Conservation (phyloP, 805 yeast species). For the Candida cerambycidarum region DNA sequence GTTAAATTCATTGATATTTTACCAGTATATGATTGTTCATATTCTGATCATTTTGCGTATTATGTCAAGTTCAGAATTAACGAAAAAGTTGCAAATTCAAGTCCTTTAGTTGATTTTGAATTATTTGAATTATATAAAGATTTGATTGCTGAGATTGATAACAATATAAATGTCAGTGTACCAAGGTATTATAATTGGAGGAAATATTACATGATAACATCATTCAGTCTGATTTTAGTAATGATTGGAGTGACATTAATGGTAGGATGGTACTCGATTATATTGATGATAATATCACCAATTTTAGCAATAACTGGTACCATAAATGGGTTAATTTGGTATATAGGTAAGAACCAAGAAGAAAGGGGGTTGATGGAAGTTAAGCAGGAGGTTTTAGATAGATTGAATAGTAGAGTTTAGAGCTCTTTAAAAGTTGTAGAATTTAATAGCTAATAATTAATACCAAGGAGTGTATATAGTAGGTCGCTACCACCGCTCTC, state of each 20-base stretch:
- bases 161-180: slow-evolving; percentile 49
- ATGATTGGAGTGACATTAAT: slow-evolving; percentile 47
- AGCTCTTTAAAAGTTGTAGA: too few relatives aligned
- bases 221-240: slow-evolving; percentile 33
- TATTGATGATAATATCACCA: slow-evolving; percentile 58
- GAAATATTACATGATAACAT: slow-evolving; percentile 56
- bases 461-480: too few relatives aligned
- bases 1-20: slow-evolving; percentile 74
- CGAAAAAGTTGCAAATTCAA: slow-evolving; percentile 6
- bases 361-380: slow-evolving; percentile 75
- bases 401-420: slow-evolving; percentile 7
- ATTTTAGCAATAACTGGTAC: slow-evolving; percentile 64
- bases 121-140: slow-evolving; percentile 7
- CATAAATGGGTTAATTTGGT: slow-evolving; percentile 75
- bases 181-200: slow-evolving; percentile 67
- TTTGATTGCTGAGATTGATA: slow-evolving; percentile 23
- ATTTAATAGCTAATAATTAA: too few relatives aligned
- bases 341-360: slow-evolving; percentile 79
- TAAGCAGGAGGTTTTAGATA: slow-evolving; percentile 54
- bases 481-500: too few relatives aligned
- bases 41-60: slow-evolving; percentile 93
- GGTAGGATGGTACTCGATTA: slow-evolving; percentile 26
- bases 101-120: slow-evolving; percentile 5
- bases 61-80: slow-evolving; percentile 28
- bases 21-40: slow-evolving; percentile 59